A percentile compares a stretch with the other conserved stretches of the same genome.
Conservation (phyloP, 1,139 yeast genomes). For the Arxiozyma slooffiae region DNA sequence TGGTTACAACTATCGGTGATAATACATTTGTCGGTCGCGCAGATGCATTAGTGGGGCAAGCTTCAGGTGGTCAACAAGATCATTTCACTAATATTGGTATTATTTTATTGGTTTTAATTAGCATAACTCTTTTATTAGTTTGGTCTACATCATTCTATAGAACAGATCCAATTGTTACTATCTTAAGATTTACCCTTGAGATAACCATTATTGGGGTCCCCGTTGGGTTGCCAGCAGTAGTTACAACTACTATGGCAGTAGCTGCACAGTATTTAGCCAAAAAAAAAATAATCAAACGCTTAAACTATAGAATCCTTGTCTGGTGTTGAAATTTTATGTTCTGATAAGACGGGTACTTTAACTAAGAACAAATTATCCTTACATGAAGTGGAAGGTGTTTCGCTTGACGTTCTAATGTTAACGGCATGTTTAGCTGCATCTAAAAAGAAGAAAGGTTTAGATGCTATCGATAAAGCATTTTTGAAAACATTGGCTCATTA, state of each 20-base stretch:
- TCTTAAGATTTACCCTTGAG: conserved; percentile 88
- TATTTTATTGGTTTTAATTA: conserved; percentile 76
- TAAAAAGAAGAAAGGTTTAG: conserved; percentile 95
- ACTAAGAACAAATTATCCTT: conserved; percentile 93
- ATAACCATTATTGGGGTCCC: conserved; percentile 98
- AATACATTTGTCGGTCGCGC: conserved; percentile 88
- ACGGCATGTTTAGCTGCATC: conserved; percentile 97
- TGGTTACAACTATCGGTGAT: conserved; percentile 93
- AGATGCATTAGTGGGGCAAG: conserved; percentile 91
- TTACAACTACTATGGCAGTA: conserved; percentile 98
- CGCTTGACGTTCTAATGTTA: conserved; percentile 90
- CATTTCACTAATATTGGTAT: conserved; percentile 97
- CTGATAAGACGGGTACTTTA: conserved; percentile 97
- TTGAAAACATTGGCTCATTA: conserved; percentile 71
- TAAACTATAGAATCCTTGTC: conserved; percentile 97
- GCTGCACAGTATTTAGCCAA: conserved; percentile 98
- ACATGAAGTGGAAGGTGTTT: conserved; percentile 97
- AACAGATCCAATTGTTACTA: conserved; percentile 72
- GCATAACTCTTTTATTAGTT: conserved; percentile 73
- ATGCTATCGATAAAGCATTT: conserved; percentile 95
- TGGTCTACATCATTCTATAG: conserved; percentile 95
- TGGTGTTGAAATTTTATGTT: conserved; percentile 96
- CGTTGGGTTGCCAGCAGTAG: conserved; percentile 98
- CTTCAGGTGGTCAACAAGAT: conserved; percentile 78
- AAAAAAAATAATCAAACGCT: conserved; percentile 95